Base-by-base conservation (phyloP, 768 basidiomycete species). In the Nidularia pulvinata region DNA sequence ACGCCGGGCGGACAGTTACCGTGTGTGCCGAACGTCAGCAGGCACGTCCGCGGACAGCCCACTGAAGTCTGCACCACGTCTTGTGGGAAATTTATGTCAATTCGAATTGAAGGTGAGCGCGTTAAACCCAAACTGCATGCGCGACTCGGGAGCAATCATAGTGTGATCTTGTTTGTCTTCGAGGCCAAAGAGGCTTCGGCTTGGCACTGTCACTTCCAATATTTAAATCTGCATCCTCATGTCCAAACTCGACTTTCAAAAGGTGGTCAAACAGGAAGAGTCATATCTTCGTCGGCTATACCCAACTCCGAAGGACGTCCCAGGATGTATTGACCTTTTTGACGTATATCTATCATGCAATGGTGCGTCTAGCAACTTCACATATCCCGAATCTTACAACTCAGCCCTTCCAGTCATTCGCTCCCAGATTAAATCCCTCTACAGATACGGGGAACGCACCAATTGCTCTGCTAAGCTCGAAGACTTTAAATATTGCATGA, bases 401-500 rank as follows among this genome's bases (percentile, higher is more conserved):
- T 34, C 47, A 55, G 39, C 59, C 48, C 44, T 53, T 51, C 34
- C 9, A 96, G 95, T 85, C 48, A 77, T 95, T 34, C 83, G 85
- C 37, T 80, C 84, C 16, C 96, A 98, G 69, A 68, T 94, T 48
- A 89, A 87, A 61, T 87, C 89, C 2, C 70, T 98, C 50, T 98
- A 98, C 70, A 84, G 96, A 64, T 85, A 88, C 59, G 96, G 96
- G 6, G 71, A 82, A 53, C 80, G 85, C 52, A 75, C 82, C 0
- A 81, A 85, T 51, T 98, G 95, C 70, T 75, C 74, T 0, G 76
- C 78, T 45, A 95, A 96, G 66, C 79, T 87, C 65, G 87, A 93
- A 54, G 95, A 96, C 61, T 95, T 96, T 80, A 97, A 97, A 70
- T 96, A 91, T 69, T 99, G 96, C 71, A 75, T 96, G 75, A 88